Conservation (phyloP, 352 stramenopile genomes). For the Globisporangium sylvaticum region DNA sequence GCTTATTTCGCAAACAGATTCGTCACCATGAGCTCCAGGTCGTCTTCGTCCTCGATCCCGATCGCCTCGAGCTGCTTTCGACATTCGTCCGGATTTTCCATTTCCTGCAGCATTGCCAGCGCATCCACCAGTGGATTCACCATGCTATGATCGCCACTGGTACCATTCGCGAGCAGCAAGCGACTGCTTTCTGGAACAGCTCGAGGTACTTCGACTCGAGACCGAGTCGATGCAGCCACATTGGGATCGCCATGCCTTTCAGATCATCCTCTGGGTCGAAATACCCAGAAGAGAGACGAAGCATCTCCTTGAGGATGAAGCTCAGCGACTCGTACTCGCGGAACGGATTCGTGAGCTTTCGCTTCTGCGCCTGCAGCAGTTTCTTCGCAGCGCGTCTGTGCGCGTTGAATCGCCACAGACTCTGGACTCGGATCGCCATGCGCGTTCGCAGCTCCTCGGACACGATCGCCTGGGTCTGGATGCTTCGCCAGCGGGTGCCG, state of each 20-base stretch:
- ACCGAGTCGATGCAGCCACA: slow-evolving; percentile 60
- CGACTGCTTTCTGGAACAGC: slow-evolving; percentile 33
- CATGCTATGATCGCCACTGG: no score
- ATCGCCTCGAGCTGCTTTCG: slow-evolving; percentile 24
- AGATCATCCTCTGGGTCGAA: slow-evolving; percentile 66
- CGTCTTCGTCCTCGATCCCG: slow-evolving; percentile 34
- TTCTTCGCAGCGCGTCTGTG: slow-evolving; percentile 44
- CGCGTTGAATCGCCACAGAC: slow-evolving; percentile 49
- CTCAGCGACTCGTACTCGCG: slow-evolving; percentile 18
- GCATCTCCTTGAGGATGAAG: slow-evolving; percentile 33
- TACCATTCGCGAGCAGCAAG: slow-evolving; percentile 9
- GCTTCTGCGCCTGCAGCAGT: slow-evolving; percentile 44
- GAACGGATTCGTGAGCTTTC: slow-evolving; percentile 57
- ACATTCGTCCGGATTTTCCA: slow-evolving; percentile 15
- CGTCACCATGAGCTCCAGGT: slow-evolving; percentile 49
- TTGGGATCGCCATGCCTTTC: slow-evolving; percentile 37
- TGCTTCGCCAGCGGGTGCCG: slow-evolving; percentile 32
- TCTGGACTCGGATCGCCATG: slow-evolving; percentile 65
- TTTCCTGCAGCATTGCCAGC: slow-evolving; percentile 19
- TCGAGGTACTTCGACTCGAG: slow-evolving; percentile 44
- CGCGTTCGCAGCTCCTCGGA: slow-evolving; percentile 29
- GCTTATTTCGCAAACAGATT: slow-evolving; percentile 46
- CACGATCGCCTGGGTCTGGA: slow-evolving; percentile 33
- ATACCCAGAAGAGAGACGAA: slow-evolving; percentile 20
- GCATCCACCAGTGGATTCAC: slow-evolving; percentile 8